A percentile compares a stretch with the other conserved stretches of the same genome.
phyloP scores from a whole-genome alignment of 208 protist species.

The Histomonas meleagridis region DNA sequence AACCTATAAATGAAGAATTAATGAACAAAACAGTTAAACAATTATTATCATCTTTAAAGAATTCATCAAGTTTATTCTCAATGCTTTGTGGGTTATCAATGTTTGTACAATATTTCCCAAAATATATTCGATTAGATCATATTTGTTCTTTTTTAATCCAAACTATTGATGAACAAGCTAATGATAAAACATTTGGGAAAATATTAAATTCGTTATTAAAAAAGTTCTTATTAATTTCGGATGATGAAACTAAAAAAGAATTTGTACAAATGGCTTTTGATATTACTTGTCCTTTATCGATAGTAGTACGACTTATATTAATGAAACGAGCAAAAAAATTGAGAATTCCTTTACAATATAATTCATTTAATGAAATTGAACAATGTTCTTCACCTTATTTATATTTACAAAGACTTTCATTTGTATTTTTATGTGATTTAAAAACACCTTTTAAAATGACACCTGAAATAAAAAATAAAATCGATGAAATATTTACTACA shows the following conservation, averaged over 20 bases:
- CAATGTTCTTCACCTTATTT: not conserved
- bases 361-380: not conserved
- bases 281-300: not conserved
- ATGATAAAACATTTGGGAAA: not conserved
- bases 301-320: not conserved
- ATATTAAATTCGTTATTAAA: not conserved
- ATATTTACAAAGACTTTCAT: not conserved
- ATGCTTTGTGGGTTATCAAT: not conserved
- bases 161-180: not conserved
- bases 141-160: not conserved
- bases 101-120: not conserved
- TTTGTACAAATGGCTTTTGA: constrained; percentile 9
- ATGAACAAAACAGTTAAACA: not conserved
- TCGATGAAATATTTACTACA: not conserved
- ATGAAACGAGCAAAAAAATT: not conserved
- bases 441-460: not conserved
- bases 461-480: not conserved
- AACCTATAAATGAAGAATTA: not conserved
- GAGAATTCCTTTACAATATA: not conserved
- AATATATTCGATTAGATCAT: not conserved
- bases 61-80: not conserved
- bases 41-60: not conserved
- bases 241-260: not conserved
- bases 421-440: not conserved
- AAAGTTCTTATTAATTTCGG: not conserved